phyloP scores from a whole-genome alignment of 2,329 filamentous ascomycete genomes.

The Dothiorella sarmentorum region DNA sequence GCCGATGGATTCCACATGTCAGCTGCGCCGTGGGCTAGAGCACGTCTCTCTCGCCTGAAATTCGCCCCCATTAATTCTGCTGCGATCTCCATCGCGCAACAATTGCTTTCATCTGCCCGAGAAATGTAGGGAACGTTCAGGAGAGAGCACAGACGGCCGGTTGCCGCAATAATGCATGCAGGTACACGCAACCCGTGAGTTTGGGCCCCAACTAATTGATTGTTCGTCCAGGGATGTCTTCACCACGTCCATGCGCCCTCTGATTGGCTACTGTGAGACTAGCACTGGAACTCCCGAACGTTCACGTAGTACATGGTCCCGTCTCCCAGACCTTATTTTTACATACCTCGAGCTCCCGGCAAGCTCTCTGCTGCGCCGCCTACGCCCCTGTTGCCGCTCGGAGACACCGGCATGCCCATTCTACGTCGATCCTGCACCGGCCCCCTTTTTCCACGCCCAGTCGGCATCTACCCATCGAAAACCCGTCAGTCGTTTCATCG shows the following conservation, averaged over 20 bases:
- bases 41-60: background rate
- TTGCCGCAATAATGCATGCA: background rate
- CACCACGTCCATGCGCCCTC: background rate
- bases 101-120: background rate
- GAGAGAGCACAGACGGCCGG: background rate
- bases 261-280: background rate
- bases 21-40: background rate
- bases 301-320: background rate
- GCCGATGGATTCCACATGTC: constrained; percentile 1
- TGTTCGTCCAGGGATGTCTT: background rate
- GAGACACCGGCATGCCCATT: background rate
- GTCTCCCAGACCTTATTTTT: background rate
- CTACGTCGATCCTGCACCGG: background rate
- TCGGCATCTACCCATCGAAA: constrained; percentile 14
- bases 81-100: background rate
- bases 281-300: too few relatives aligned
- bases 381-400: too few relatives aligned
- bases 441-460: constrained; percentile 13
- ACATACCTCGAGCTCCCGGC: too few relatives aligned
- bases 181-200: constrained; percentile 7
- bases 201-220: too few relatives aligned
- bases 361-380: too few relatives aligned
- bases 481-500: background rate
- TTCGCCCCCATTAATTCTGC: constrained; percentile 9
- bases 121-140: background rate